A percentile compares a stretch with the other conserved stretches of the same genome.
These are phyloP conservation scores for Leishmania guyanensis DNA, from an alignment of 208 protist genomes.

Conservation along the genomic window DNA sequence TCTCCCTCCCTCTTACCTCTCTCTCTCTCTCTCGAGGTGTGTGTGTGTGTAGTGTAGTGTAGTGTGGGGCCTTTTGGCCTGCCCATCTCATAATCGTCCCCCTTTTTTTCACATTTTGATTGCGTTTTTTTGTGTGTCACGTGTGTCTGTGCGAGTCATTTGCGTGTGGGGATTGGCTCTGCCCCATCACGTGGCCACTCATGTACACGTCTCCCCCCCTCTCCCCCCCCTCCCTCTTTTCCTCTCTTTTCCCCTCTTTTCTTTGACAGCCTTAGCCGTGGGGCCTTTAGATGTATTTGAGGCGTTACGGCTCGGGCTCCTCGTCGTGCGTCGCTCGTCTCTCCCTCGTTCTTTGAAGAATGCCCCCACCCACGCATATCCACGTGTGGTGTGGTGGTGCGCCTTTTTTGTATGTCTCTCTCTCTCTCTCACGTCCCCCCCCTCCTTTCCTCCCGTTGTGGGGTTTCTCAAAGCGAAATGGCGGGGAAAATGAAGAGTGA, in stretches of 20 bases:
- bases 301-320: background rate
- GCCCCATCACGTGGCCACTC: background rate
- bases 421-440: background rate
- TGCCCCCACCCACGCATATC: background rate
- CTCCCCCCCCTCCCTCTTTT: background rate
- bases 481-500: background rate
- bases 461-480: background rate
- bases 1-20: background rate
- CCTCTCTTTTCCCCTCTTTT: background rate
- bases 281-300: background rate
- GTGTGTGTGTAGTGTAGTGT: no score
- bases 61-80: background rate
- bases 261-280: background rate
- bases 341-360: background rate
- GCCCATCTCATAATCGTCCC: background rate
- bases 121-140: background rate
- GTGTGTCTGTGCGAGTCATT: constrained; percentile 8
- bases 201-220: background rate
- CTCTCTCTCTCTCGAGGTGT: background rate
- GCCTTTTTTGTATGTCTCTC: background rate
- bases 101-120: constrained; percentile 6
- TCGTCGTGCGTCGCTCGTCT: background rate
- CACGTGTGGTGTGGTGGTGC: background rate
- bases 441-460: background rate
- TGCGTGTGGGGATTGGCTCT: constrained; percentile 7